Base-by-base conservation (phyloP, 257 asterid species). In the Lithospermum erythrorhizon region DNA sequence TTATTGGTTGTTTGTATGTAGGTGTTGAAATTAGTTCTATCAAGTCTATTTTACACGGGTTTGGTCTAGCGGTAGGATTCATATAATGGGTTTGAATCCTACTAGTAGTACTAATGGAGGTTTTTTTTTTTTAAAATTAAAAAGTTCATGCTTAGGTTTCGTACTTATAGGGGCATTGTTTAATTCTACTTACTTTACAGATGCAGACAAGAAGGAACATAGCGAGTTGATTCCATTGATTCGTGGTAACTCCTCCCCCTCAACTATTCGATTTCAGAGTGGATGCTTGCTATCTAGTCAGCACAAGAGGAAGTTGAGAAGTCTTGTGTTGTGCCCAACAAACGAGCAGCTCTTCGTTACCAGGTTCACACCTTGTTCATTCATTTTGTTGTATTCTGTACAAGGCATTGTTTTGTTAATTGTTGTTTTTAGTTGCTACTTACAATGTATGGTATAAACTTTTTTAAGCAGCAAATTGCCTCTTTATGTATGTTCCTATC, bases 251-350 rank as follows among this genome's bases (percentile, higher is more conserved):
- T 65, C 73, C 61, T 74, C 81, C 16, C 71, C 83, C 24, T 45
- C 52, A 53, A 60, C 25, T 56, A 67, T 80, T 56, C 71, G 69
- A 22, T 77, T 77, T 72, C 81, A 74, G 41, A 60, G 77, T n/a
- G 47, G 70, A 25, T 75, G 63, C 65, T 27, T 73, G 37, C 41
- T 72, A 17, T 57, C 79, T 35, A 80, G 86, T 74, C 79, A 77
- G 22, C 86, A 80, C 65, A 80, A 77, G 66, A 80, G 86, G 69
- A 80, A 72, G 77, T 58, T 80, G 73, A 77, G 83, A 77, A 77
- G 81, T 62, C 78, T 80, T 62, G 63, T 69, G 37, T 55, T 72
- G 19, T 77, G 81, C 61, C 86, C 83, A 1, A 64, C 81, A 53
- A 80, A 75, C 54, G 81, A 77, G 56, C 78, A 77, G 66, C 79